Conservation (phyloP, 2,329 filamentous ascomycete species). For the Trichoderma sp. region DNA sequence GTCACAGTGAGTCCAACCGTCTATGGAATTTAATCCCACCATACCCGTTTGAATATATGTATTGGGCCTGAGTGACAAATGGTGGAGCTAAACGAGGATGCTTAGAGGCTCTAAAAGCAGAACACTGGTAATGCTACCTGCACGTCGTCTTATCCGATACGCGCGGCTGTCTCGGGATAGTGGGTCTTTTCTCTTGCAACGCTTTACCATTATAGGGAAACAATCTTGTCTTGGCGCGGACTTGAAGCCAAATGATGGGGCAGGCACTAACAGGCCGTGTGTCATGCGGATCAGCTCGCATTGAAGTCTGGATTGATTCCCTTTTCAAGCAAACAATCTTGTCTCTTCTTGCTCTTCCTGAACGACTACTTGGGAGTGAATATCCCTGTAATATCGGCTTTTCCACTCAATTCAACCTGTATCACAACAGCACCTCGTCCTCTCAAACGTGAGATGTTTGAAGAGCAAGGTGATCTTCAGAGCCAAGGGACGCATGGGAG, state of each 20-base stretch:
- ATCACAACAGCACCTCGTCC: neutral
- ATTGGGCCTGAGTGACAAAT: neutral
- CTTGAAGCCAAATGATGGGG: neutral
- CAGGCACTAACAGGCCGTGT: neutral
- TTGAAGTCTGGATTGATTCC: neutral
- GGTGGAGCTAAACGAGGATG: neutral
- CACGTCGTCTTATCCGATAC: neutral
- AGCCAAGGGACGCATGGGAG: neutral
- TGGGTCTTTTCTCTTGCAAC: neutral
- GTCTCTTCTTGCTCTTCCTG: neutral
- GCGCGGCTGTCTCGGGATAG: neutral
- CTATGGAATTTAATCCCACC: neutral
- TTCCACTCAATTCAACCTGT: neutral
- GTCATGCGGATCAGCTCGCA: too few species aligned
- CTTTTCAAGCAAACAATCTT: neutral
- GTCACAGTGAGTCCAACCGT: neutral
- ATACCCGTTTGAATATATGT: too few species aligned
- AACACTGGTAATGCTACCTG: neutral
- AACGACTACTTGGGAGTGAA: neutral
- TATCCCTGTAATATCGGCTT: neutral
- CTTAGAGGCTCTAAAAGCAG: neutral
- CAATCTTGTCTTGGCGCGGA: neutral
- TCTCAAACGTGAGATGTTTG: neutral
- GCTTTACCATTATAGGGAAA: neutral
- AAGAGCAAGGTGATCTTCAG: neutral